Base-by-base conservation (phyloP, 129 eudicot genomes). In the Tanacetum coccineum region DNA sequence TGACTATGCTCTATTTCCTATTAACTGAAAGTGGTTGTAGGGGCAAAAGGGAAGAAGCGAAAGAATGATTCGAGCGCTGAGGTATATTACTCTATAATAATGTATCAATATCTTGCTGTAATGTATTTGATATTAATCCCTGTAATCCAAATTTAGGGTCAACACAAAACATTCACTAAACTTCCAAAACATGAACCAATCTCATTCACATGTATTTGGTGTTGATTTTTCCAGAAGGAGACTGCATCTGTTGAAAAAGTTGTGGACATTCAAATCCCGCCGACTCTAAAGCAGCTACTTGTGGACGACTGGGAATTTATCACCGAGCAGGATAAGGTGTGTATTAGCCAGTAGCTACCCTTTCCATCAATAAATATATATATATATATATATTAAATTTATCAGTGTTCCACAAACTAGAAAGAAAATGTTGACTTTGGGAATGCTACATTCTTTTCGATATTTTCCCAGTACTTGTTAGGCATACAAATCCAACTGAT, bases 221-320 rank as follows among this genome's bases (percentile, higher is more conserved):
- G 36, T 70, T 58, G 19, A 10, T 58, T 70, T 25, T 62, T 11
- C 48, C 68, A 93, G 97, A 87, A 83, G 83, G 88, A 79, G 79
- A 85, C 59, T 72, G 68, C 55, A 32, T 62, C 86, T 50, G 68
- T 58, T 39, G 90, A 78, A 52, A 93, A 86, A 46, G 83, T 71
- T 14, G 59, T 89, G 69, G 87, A 81, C 85, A 82, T 93, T 59
- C 85, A 84, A 66, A 86, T 93, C 69, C 95, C 99, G 25, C 75
- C 81, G 46, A 77, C 70, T 76, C 66, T 93, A 64, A 93, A 81
- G 89, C 82, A 87, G 84, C 95, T 78, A 79, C 81, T 93, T 56
- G 99, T 89, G 47, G 89, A 89, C 54, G 99, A 93, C 74, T 89
- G 96, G 95, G 87, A 81, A 69, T 82, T 76, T 67, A 68, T 93